Conservation (phyloP, 495 filamentous ascomycete species). For the Aspergillus baeticus region DNA sequence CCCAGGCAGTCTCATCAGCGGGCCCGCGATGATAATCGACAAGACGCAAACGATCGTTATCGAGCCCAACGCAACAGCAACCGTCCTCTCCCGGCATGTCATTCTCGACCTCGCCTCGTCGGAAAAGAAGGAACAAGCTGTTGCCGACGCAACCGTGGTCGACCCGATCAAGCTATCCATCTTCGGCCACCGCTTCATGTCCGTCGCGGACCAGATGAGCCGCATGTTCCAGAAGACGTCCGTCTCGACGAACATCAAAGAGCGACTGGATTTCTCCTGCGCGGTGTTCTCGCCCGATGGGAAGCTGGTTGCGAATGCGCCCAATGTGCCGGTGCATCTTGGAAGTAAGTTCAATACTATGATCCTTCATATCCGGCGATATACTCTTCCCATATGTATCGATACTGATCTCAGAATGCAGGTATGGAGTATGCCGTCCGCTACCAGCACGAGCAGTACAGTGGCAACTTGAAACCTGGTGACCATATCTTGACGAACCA, state of each 20-base stretch:
- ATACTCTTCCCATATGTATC: too few species aligned
- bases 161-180: slow-evolving; percentile 87
- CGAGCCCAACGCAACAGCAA: slow-evolving; percentile 60
- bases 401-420: too few species aligned
- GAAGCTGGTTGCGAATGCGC: slow-evolving; percentile 85
- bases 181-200: slow-evolving; percentile 91
- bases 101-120: slow-evolving; percentile 64
- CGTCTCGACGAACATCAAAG: slow-evolving; percentile 90
- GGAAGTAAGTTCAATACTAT: too few species aligned
- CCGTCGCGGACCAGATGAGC: slow-evolving; percentile 93
- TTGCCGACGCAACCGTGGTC: slow-evolving; percentile 46
- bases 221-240: slow-evolving; percentile 86
- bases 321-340: slow-evolving; percentile 84
- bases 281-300: slow-evolving; percentile 81
- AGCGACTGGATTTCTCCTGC: slow-evolving; percentile 87
- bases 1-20: slow-evolving; percentile 66
- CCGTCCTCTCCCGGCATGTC: slow-evolving; percentile 61
- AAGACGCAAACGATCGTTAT: slow-evolving; percentile 93
- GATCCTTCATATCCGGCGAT: too few species aligned
- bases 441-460: slow-evolving; percentile 79
- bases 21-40: slow-evolving; percentile 87
- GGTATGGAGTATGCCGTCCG: too few species aligned
- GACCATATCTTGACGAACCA: slow-evolving; percentile 95
- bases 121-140: too few species aligned
- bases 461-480: slow-evolving; percentile 79